phyloP scores from a whole-genome alignment of 108 stramenopile genomes.

The Skeletonema marinoi region DNA sequence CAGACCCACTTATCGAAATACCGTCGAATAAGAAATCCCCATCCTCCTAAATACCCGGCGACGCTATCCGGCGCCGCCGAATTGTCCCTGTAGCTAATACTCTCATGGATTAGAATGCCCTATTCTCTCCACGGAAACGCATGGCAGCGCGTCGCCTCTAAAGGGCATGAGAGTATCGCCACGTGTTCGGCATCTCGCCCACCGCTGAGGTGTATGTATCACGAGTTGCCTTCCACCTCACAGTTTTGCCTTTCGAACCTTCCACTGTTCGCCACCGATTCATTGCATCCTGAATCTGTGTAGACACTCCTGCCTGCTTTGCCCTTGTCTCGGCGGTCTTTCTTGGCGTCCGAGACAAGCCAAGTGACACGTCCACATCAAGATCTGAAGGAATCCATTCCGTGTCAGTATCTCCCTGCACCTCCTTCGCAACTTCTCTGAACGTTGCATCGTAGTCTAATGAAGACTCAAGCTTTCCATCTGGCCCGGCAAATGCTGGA shows the following conservation, averaged over 20 bases:
- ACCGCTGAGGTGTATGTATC: conserved; percentile 4
- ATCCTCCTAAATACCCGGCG: too few relatives aligned
- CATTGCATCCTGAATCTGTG: conserved; percentile 5
- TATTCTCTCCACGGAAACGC: not conserved
- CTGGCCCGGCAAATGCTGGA: conserved; percentile 12
- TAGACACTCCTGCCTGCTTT: not conserved
- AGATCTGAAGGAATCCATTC: not conserved
- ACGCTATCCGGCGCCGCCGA: too few relatives aligned
- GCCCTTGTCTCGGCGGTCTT: conserved; percentile 5
- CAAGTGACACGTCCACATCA: not conserved
- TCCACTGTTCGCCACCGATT: conserved; percentile 19
- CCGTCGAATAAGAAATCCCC: too few relatives aligned
- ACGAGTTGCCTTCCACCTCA: not conserved
- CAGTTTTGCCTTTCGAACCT: not conserved
- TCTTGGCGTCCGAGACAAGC: not conserved
- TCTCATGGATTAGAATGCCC: not conserved
- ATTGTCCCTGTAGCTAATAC: not conserved
- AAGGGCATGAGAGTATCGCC: conserved; percentile 20
- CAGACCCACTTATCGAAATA: too few relatives aligned
- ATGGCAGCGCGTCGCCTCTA: not conserved
- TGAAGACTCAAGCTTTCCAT: not conserved
- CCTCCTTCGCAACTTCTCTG: not conserved
- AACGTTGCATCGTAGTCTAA: conserved; percentile 12
- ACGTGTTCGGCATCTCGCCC: conserved; percentile 10
- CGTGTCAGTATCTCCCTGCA: conserved; percentile 7